Conservation (phyloP, 495 filamentous ascomycete species). For the Talaromyces borbonicus region DNA sequence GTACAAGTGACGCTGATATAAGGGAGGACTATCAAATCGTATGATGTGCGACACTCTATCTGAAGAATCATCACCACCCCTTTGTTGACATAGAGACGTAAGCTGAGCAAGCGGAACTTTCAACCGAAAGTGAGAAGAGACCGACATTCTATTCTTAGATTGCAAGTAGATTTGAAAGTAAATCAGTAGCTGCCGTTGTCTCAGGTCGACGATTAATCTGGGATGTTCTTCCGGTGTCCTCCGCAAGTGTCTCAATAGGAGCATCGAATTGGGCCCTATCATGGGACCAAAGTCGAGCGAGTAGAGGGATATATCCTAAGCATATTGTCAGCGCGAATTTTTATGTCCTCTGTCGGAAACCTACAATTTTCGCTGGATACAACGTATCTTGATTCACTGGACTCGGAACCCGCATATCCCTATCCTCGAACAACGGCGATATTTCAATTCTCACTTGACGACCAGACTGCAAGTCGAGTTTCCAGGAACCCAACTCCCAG, state of each 20-base stretch:
- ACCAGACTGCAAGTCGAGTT: slow-evolving; percentile 17
- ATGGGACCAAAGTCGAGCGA: slow-evolving; percentile 26
- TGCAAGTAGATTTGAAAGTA: slow-evolving; percentile 19
- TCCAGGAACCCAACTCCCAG: slow-evolving; percentile 23
- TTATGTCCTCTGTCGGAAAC: slow-evolving; percentile 5
- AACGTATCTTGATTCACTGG: slow-evolving; percentile 17
- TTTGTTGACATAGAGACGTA: slow-evolving; percentile 40
- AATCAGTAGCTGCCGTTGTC: slow-evolving; percentile 15
- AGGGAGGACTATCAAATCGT: slow-evolving; percentile 52
- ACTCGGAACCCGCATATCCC: slow-evolving; percentile 17
- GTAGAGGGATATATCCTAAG: slow-evolving; percentile 19
- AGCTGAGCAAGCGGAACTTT: slow-evolving; percentile 57
- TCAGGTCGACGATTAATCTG: slow-evolving; percentile 21
- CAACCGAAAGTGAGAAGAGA: slow-evolving; percentile 33
- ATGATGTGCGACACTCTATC: slow-evolving; percentile 43
- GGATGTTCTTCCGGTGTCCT: slow-evolving; percentile 2
- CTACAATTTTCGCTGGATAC: slow-evolving; percentile 24
- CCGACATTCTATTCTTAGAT: background rate
- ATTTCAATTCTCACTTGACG: slow-evolving; percentile 6
- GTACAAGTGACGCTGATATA: slow-evolving; percentile 47
- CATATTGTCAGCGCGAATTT: background rate
- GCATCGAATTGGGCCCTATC: slow-evolving; percentile 18
- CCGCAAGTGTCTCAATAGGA: slow-evolving; percentile 21
- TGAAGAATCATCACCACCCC: slow-evolving; percentile 16
- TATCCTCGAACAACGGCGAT: slow-evolving; percentile 12